Conservation (phyloP, 2,329 filamentous ascomycete species). For the Neocatenulostroma microsporum region DNA sequence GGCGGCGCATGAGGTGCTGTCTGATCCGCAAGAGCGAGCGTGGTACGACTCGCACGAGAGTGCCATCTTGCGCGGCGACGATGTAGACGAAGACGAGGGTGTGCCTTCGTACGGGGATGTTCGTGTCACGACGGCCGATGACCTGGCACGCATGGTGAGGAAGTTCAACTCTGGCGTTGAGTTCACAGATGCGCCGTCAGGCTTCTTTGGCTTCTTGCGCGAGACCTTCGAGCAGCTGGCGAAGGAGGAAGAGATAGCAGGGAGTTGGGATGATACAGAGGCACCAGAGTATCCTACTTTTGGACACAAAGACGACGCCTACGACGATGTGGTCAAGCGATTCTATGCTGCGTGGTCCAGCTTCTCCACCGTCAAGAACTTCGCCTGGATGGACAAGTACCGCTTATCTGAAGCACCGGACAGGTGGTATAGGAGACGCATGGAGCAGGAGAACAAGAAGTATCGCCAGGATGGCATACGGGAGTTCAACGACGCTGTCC, state of each 20-base stretch:
- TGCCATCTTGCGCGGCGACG: slow-evolving; percentile 65
- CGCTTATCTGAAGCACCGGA: slow-evolving; percentile 80
- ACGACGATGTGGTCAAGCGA: slow-evolving; percentile 65
- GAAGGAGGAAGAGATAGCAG: slow-evolving; percentile 69
- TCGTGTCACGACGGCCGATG: slow-evolving; percentile 68
- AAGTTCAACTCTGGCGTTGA: slow-evolving; percentile 71
- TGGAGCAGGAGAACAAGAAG: slow-evolving; percentile 93
- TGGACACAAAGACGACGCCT: slow-evolving; percentile 65
- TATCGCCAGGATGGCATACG: slow-evolving; percentile 71
- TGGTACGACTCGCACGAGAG: slow-evolving; percentile 97
- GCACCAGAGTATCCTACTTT: slow-evolving; percentile 70
- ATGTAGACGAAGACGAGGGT: slow-evolving; percentile 41
- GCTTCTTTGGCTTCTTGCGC: slow-evolving; percentile 76
- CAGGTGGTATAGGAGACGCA: slow-evolving; percentile 67
- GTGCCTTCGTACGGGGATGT: slow-evolving; percentile 61
- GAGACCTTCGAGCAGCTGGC: slow-evolving; percentile 74
- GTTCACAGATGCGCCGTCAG: slow-evolving; percentile 69
- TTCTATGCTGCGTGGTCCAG: slow-evolving; percentile 78
- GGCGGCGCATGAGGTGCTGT: slow-evolving; percentile 89
- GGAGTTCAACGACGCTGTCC: slow-evolving; percentile 88
- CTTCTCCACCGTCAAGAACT: slow-evolving; percentile 78
- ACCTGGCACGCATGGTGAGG: slow-evolving; percentile 69
- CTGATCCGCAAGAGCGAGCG: slow-evolving; percentile 86
- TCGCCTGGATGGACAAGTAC: slow-evolving; percentile 84
- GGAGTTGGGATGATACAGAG: slow-evolving; percentile 57